A percentile compares a stretch with the other conserved stretches of the same genome.
Conservation (phyloP, 2,329 filamentous ascomycete genomes). For the Apiospora saccharicola region DNA sequence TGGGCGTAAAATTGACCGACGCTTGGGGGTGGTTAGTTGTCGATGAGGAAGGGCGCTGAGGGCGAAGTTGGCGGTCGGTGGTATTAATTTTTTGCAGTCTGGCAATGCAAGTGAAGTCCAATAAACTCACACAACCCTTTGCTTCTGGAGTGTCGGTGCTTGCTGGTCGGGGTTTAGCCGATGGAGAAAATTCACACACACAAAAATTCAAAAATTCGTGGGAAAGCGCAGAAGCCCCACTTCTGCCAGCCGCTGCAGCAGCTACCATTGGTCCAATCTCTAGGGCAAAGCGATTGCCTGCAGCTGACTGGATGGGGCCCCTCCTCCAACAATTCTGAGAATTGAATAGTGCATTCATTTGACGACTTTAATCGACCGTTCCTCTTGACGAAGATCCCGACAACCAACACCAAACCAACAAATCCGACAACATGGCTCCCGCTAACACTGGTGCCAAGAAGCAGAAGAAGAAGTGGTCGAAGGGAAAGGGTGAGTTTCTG, state of each 20-base stretch:
- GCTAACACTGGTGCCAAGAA: conserved; percentile 73
- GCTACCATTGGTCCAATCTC: conserved; percentile 6
- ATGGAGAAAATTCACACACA: conserved; percentile 22
- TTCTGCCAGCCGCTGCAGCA: not conserved
- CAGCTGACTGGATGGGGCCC: conserved; percentile 11
- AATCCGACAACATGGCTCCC: conserved; percentile 55
- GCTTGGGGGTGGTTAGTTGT: conserved; percentile 22
- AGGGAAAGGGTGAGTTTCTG: conserved; percentile 73
- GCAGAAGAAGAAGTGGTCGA: conserved; percentile 82
- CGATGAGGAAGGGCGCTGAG: conserved; percentile 18
- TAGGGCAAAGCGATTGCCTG: conserved; percentile 19
- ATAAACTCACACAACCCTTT: conserved; percentile 22
- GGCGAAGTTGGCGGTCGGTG: conserved; percentile 23
- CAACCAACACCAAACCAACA: conserved; percentile 39
- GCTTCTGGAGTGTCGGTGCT: conserved; percentile 21
- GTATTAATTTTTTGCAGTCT: conserved; percentile 22
- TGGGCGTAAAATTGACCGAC: conserved; percentile 42
- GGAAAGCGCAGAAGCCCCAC: not conserved
- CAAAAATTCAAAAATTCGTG: conserved; percentile 21
- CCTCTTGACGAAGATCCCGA: conserved; percentile 23
- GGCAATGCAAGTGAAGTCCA: conserved; percentile 18
- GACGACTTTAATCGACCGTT: conserved; percentile 13
- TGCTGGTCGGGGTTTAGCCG: conserved; percentile 21
- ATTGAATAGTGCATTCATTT: conserved; percentile 18
- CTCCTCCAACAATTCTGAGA: conserved; percentile 16